Evolutionary conservation across 164 flowering plant species (phyloP).

Genomic region (Buxus sempervirens): DNA sequence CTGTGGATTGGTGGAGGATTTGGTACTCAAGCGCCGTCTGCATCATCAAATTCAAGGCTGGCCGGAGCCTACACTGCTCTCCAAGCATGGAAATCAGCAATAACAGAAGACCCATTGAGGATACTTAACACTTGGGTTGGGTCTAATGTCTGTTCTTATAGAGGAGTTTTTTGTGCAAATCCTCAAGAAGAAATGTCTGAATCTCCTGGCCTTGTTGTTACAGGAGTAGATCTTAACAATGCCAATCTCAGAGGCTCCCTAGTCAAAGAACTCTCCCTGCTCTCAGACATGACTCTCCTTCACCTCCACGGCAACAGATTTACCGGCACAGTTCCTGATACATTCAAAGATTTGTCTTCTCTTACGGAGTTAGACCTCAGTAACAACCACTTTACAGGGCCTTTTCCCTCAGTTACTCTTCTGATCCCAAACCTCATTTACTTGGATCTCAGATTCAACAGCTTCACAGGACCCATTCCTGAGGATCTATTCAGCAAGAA

Average conservation of each 20-base stretch:
- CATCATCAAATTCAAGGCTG: constrained; percentile 29
- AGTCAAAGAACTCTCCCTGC: constrained; percentile 61
- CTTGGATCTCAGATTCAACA: constrained; percentile 76
- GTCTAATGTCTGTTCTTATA: constrained; percentile 75
- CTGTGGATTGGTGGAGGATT: constrained; percentile 52
- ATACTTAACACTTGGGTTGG: constrained; percentile 69
- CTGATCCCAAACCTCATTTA: constrained; percentile 25
- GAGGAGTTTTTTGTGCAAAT: constrained; percentile 68
- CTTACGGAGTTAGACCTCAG: constrained; percentile 85
- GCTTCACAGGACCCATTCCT: constrained; percentile 52
- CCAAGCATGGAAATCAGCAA: constrained; percentile 90
- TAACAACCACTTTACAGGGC: constrained; percentile 80
- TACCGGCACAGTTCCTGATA: constrained; percentile 56
- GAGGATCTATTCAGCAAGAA: constrained; percentile 48
- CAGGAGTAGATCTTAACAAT: constrained; percentile 82
- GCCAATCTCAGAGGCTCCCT: constrained; percentile 68
- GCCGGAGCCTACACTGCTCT: constrained; percentile 61
- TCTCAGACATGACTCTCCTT: constrained; percentile 57
- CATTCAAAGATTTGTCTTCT: constrained; percentile 40
- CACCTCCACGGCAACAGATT: constrained; percentile 91
- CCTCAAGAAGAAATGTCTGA: constrained; percentile 22
- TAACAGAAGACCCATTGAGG: constrained; percentile 66
- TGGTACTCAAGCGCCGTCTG: constrained; percentile 22
- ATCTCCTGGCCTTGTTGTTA: constrained; percentile 28
- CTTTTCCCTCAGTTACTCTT: constrained; percentile 20